Evolutionary conservation across 306 rosid species (phyloP).

Genomic region (Casuarina equisetifolia): DNA sequence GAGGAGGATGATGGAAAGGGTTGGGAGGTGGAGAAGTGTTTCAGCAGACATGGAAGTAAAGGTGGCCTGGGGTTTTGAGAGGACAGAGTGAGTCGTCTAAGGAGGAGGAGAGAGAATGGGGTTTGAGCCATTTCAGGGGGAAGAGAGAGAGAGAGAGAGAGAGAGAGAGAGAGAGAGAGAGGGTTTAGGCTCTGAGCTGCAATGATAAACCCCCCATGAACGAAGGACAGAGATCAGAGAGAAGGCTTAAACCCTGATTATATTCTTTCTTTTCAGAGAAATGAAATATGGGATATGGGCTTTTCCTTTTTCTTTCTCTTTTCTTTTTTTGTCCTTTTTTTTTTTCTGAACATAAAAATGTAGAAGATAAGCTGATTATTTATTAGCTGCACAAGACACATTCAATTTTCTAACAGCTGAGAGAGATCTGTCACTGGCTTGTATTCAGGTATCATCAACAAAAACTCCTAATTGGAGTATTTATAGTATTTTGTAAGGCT

Average conservation of each 20-base stretch:
- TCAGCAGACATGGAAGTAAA: constrained; percentile 26
- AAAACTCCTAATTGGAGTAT: too few species aligned
- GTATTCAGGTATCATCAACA: too few species aligned
- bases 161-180: not conserved
- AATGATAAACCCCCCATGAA: constrained; percentile 38
- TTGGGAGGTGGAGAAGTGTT: constrained; percentile 53
- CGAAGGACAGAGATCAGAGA: not conserved
- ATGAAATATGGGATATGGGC: too few species aligned
- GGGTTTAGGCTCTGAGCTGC: not conserved
- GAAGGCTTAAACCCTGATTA: constrained; percentile 45
- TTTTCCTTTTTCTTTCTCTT: too few species aligned
- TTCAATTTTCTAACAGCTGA: too few species aligned
- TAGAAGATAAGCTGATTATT: too few species aligned
- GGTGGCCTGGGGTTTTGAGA: constrained; percentile 36
- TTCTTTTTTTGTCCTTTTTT: too few species aligned
- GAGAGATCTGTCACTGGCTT: too few species aligned
- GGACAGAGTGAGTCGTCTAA: constrained; percentile 49
- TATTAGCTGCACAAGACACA: too few species aligned
- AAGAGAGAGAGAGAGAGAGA: not conserved
- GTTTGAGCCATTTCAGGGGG: constrained; percentile 48
- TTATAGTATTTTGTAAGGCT: too few species aligned
- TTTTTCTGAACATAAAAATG: too few species aligned
- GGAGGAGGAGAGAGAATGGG: constrained; percentile 62
- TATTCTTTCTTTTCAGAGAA: too few species aligned
- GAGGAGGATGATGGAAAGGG: constrained; percentile 32